These are phyloP conservation scores for Coemansia sp. DNA, from an alignment of 192 early-diverging fungal species.

Conservation along the genomic window DNA sequence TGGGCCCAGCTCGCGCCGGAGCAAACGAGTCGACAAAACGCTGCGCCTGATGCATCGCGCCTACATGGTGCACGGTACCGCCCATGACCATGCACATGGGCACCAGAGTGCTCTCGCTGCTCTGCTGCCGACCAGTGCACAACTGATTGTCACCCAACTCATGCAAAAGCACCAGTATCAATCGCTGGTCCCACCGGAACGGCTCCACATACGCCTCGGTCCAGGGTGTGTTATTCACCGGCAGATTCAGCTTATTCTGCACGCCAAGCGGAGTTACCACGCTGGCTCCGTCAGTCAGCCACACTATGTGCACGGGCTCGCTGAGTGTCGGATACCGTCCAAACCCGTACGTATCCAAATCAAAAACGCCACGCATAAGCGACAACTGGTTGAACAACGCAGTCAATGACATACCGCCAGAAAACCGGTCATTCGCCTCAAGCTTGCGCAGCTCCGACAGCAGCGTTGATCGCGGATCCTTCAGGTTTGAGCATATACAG, in stretches of 20 bases:
- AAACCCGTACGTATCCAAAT: constrained; percentile 68
- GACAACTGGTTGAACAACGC: constrained; percentile 70
- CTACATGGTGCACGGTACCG: constrained; percentile 57
- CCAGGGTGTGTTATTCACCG: constrained; percentile 60
- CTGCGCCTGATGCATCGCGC: constrained; percentile 57
- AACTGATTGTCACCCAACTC: constrained; percentile 29
- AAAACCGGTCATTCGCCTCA: constrained; percentile 64
- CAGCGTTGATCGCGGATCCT: constrained; percentile 56
- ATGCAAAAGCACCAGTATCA: constrained; percentile 66
- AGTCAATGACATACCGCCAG: constrained; percentile 64
- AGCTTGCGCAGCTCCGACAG: constrained; percentile 64
- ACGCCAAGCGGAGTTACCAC: constrained; percentile 52
- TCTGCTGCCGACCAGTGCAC: constrained; percentile 38
- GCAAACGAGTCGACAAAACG: constrained; percentile 64
- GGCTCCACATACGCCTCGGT: constrained; percentile 70
- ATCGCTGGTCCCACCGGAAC: constrained; percentile 80
- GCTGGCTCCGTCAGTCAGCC: constrained; percentile 76
- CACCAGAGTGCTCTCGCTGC: constrained; percentile 58
- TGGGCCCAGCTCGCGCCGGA: constrained; percentile 14
- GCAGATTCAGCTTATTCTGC: constrained; percentile 67
- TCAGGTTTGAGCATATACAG: constrained; percentile 48
- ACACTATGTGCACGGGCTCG: constrained; percentile 69
- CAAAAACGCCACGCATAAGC: constrained; percentile 60
- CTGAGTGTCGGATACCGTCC: constrained; percentile 66
- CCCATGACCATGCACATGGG: constrained; percentile 73